Evolutionary conservation across 495 filamentous ascomycete species (phyloP).

Genomic region (Schizothecium vesticola): DNA sequence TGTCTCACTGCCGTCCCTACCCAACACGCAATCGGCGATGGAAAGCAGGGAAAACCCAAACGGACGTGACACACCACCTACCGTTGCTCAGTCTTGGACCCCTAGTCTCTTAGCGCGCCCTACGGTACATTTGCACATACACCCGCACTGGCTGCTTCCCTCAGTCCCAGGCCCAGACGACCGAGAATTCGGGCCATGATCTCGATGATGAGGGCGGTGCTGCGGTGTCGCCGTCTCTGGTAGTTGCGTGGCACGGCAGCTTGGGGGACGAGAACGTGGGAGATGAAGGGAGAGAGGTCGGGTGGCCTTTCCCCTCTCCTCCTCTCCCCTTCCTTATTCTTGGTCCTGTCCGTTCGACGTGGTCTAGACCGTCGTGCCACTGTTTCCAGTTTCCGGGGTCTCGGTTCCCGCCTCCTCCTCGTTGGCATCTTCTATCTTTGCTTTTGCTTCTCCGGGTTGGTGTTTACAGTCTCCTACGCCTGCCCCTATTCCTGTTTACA

Average conservation of each 20-base stretch:
- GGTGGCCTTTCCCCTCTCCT: not conserved
- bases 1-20: not conserved
- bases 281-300: not conserved
- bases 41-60: not conserved
- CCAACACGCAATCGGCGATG: not conserved
- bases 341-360: not conserved
- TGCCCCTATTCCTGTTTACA: not conserved
- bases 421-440: not conserved
- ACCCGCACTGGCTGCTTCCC: no score
- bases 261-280: not conserved
- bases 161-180: not conserved
- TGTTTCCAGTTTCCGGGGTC: not conserved
- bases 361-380: not conserved
- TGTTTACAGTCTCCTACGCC: not conserved
- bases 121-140: no score
- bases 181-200: not conserved
- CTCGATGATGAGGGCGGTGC: not conserved
- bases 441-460: no score
- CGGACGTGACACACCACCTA: not conserved
- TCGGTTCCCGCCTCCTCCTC: not conserved
- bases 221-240: not conserved
- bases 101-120: not conserved
- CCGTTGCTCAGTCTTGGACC: not conserved
- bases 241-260: not conserved
- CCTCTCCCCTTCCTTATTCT: not conserved